Conservation (phyloP, 1,139 yeast genomes). For the Meyerozyma athensensis region DNA sequence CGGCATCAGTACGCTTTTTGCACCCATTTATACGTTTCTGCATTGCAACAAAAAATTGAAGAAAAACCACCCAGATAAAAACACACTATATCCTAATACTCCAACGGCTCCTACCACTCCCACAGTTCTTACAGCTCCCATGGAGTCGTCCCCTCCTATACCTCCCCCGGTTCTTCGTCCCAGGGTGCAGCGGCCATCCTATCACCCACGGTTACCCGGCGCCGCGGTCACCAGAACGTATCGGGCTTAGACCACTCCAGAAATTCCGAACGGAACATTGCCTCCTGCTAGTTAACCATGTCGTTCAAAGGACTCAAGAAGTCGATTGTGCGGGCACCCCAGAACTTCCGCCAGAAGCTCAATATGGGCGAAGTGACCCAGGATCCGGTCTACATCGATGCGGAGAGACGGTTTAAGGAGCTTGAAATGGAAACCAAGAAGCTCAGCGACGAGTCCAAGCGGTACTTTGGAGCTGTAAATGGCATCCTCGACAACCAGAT, state of each 20-base stretch:
- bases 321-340: slow-evolving; percentile 83
- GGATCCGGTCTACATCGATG: slow-evolving; percentile 90
- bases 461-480: slow-evolving; percentile 86
- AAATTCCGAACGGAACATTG: no score
- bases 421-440: slow-evolving; percentile 86
- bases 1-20: no score
- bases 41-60: no score
- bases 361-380: slow-evolving; percentile 81
- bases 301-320: slow-evolving; percentile 92
- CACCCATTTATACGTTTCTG: no score
- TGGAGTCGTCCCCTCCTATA: no score
- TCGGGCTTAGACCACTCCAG: background rate
- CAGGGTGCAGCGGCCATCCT: no score
- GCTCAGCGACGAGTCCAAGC: slow-evolving; percentile 81
- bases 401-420: slow-evolving; percentile 92
- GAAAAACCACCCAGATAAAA: no score
- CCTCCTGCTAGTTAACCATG: no score
- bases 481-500: slow-evolving; percentile 92
- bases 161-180: no score
- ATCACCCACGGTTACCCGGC: background rate
- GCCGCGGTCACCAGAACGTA: background rate
- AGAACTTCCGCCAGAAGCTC: slow-evolving; percentile 68
- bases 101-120: no score
- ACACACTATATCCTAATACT: no score
- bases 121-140: no score